Evolutionary conservation across 768 basidiomycete species (phyloP).

Genomic region (Tephrocybe sp.): DNA sequence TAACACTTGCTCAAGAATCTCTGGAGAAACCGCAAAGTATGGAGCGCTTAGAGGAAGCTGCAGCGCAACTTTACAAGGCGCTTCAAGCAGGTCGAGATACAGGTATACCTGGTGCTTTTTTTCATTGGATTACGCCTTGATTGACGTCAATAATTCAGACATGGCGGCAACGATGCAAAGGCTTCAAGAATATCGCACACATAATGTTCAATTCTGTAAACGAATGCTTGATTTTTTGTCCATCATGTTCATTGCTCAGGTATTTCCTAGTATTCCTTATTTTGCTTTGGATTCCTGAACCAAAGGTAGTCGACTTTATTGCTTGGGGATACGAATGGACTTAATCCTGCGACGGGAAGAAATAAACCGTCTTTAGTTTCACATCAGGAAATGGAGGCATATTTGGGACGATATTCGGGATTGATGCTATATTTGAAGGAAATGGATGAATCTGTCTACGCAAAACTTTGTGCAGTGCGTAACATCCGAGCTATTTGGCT

Average conservation of each 20-base stretch:
- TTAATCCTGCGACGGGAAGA: constrained; percentile 39
- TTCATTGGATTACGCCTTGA: constrained; percentile 11
- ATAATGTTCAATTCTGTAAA: constrained; percentile 93
- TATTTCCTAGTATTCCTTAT: constrained; percentile 26
- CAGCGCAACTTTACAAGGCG: constrained; percentile 91
- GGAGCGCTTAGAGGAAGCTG: constrained; percentile 75
- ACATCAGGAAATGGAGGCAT: constrained; percentile 78
- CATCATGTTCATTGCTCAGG: constrained; percentile 92
- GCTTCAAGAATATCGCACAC: constrained; percentile 84
- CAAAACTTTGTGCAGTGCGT: constrained; percentile 85
- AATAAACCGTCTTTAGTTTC: constrained; percentile 46
- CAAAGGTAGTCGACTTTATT: constrained; percentile 59
- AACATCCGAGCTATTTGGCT: not conserved
- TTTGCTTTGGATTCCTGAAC: not conserved
- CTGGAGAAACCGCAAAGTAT: constrained; percentile 79
- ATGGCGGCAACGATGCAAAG: constrained; percentile 98
- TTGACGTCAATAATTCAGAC: constrained; percentile 39
- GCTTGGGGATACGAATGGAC: constrained; percentile 58
- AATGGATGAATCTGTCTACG: constrained; percentile 90
- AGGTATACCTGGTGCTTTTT: constrained; percentile 40
- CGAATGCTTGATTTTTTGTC: constrained; percentile 85
- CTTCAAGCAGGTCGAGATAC: constrained; percentile 86
- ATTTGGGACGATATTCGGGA: constrained; percentile 86
- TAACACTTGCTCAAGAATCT: constrained; percentile 84
- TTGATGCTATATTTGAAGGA: constrained; percentile 92